Evolutionary conservation across 805 yeast species (phyloP).

Genomic region (Wickerhamiella qilinensis): DNA sequence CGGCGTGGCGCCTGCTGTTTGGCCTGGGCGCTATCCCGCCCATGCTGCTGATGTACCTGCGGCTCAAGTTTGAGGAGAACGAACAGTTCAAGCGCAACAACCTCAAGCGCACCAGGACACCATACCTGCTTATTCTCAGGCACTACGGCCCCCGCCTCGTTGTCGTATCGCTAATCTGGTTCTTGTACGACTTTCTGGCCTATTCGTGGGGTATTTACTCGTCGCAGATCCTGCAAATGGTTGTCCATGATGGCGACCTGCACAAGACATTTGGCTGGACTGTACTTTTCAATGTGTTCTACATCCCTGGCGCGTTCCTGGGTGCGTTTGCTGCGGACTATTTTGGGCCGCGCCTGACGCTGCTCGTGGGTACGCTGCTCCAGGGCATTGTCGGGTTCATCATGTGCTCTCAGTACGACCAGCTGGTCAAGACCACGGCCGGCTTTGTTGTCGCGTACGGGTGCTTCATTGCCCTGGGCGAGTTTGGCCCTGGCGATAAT

Average conservation of each 20-base stretch:
- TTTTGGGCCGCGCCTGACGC: conserved; percentile 77
- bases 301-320: conserved; percentile 74
- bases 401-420: conserved; percentile 57
- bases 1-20: conserved; percentile 82
- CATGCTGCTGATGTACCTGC: conserved; percentile 53
- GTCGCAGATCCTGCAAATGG: conserved; percentile 46
- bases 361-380: conserved; percentile 45
- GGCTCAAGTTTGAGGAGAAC: conserved; percentile 62
- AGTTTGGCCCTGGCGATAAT: conserved; percentile 89
- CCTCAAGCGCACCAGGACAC: conserved; percentile 54
- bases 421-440: conserved; percentile 44
- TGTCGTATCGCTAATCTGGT: conserved; percentile 71
- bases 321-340: conserved; percentile 82
- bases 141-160: conserved; percentile 71
- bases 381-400: conserved; percentile 72
- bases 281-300: conserved; percentile 72
- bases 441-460: conserved; percentile 80
- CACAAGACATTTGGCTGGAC: conserved; percentile 83
- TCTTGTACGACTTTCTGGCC: conserved; percentile 72
- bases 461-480: conserved; percentile 74
- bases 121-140: conserved; percentile 46
- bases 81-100: conserved; percentile 53
- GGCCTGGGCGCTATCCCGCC: conserved; percentile 90
- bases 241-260: conserved; percentile 42
- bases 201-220: conserved; percentile 83